A percentile compares a stretch with the other conserved stretches of the same genome.
Evolutionary conservation across 2,329 filamentous ascomycete genomes (phyloP).

Genomic region (Beauveria australis): DNA sequence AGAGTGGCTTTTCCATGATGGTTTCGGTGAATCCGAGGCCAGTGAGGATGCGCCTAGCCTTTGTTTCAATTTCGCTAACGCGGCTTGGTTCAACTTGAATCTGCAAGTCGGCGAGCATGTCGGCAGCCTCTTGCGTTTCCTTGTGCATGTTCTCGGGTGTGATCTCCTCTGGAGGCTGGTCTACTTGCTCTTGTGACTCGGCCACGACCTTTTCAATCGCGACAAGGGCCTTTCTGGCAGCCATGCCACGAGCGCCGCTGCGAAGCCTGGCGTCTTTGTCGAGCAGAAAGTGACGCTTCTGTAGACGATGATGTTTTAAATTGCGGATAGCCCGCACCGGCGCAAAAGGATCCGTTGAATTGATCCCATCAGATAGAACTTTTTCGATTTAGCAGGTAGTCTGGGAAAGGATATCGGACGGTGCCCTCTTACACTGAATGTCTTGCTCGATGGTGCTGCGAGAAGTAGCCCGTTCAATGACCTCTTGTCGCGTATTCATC

Average conservation of each 20-base stretch:
- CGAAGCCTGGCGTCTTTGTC: slow-evolving; percentile 67
- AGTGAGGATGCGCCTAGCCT: slow-evolving; percentile 56
- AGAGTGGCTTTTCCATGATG: slow-evolving; percentile 50
- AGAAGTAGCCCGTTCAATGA: slow-evolving; percentile 53
- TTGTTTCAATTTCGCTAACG: slow-evolving; percentile 54
- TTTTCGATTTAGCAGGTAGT: background rate
- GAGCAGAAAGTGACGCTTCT: slow-evolving; percentile 56
- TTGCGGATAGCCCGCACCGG: slow-evolving; percentile 53
- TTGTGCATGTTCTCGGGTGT: slow-evolving; percentile 46
- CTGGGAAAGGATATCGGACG: background rate
- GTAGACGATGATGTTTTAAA: slow-evolving; percentile 54
- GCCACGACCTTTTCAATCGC: slow-evolving; percentile 59
- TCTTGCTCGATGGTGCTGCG: slow-evolving; percentile 51
- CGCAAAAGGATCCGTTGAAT: slow-evolving; percentile 45
- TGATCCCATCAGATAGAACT: slow-evolving; percentile 53
- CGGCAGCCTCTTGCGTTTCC: slow-evolving; percentile 61
- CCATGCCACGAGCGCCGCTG: slow-evolving; percentile 66
- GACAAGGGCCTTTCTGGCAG: slow-evolving; percentile 67
- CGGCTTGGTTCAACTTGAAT: slow-evolving; percentile 58
- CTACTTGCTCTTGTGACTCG: slow-evolving; percentile 42
- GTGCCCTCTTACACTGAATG: slow-evolving; percentile 42
- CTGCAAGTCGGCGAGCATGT: slow-evolving; percentile 62
- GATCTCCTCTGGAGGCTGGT: slow-evolving; percentile 49
- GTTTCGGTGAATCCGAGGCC: slow-evolving; percentile 65
- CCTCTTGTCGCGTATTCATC: slow-evolving; percentile 53